Evolutionary conservation across 1,284 basidiomycete genomes (phyloP).

Genomic region (Leucoagaricus sp.): DNA sequence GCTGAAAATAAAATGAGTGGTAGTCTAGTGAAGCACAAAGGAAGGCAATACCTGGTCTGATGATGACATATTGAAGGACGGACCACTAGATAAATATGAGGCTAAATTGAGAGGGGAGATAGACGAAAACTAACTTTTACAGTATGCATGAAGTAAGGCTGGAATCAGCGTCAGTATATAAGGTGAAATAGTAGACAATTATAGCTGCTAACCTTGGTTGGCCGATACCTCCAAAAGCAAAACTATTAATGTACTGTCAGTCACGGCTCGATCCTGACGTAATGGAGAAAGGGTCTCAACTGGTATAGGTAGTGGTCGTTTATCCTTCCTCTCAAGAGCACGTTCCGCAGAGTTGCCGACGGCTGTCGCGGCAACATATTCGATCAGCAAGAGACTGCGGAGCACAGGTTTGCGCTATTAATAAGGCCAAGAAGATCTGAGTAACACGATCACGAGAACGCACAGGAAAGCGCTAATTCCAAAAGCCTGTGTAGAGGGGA

Average conservation of each 20-base stretch:
- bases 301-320: constrained; percentile 72
- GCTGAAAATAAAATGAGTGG: constrained; percentile 22
- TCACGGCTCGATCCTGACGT: constrained; percentile 3
- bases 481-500: constrained; percentile 51
- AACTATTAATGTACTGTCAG: constrained; percentile 46
- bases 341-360: constrained; percentile 58
- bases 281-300: constrained; percentile 38
- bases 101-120: neutral
- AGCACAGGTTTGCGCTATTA: neutral
- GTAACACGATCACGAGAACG: constrained; percentile 29
- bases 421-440: constrained; percentile 6
- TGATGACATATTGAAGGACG: constrained; percentile 82
- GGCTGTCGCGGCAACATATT: constrained; percentile 78
- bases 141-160: constrained; percentile 88
- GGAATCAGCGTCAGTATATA: neutral
- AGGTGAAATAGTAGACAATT: constrained; percentile 7
- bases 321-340: constrained; percentile 80
- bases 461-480: constrained; percentile 81
- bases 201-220: constrained; percentile 63
- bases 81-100: constrained; percentile 55
- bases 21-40: neutral
- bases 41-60: constrained; percentile 59
- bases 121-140: constrained; percentile 57
- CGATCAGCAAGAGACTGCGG: constrained; percentile 74
- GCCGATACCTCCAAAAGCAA: constrained; percentile 76